A percentile compares a stretch with the other conserved stretches of the same genome.
Conservation (phyloP, 257 asterid species). For the Vinca minor region DNA sequence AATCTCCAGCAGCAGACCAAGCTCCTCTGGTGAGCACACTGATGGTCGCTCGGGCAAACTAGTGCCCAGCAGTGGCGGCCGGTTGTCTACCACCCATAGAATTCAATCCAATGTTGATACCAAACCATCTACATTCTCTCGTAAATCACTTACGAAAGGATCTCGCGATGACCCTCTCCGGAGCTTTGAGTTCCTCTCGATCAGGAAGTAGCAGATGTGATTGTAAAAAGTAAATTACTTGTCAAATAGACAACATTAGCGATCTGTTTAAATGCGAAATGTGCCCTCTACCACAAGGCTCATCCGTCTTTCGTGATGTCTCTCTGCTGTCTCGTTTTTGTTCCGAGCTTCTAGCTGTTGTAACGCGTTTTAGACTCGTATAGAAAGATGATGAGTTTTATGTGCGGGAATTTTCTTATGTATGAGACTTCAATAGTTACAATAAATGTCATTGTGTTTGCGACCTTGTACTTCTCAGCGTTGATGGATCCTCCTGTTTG, state of each 20-base stretch:
- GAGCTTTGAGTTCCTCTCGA: slow-evolving; percentile 79
- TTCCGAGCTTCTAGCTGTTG: slow-evolving; percentile 26
- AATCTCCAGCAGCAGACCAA: slow-evolving; percentile 41
- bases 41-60: slow-evolving; percentile 28
- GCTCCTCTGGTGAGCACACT: slow-evolving; percentile 40
- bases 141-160: slow-evolving; percentile 42
- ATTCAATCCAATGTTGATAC: slow-evolving; percentile 41
- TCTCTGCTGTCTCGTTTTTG: no score
- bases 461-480: not conserved
- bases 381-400: slow-evolving; percentile 28
- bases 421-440: slow-evolving; percentile 13
- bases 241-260: slow-evolving; percentile 15
- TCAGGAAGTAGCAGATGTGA: slow-evolving; percentile 26
- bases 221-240: slow-evolving; percentile 23
- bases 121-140: slow-evolving; percentile 49
- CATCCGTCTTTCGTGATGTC: no score
- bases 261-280: slow-evolving; percentile 28
- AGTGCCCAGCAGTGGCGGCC: slow-evolving; percentile 32
- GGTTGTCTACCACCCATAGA: slow-evolving; percentile 51
- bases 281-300: slow-evolving; percentile 21
- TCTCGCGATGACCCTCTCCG: slow-evolving; percentile 74
- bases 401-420: slow-evolving; percentile 25
- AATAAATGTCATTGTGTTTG: slow-evolving; percentile 14
- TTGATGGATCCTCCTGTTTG: no score
- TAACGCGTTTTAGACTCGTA: slow-evolving; percentile 31